Evolutionary conservation across 2,329 filamentous ascomycete genomes (phyloP), one percentile per base, ranked within the genome.

Genomic region (Cladosporium sp.): DNA sequence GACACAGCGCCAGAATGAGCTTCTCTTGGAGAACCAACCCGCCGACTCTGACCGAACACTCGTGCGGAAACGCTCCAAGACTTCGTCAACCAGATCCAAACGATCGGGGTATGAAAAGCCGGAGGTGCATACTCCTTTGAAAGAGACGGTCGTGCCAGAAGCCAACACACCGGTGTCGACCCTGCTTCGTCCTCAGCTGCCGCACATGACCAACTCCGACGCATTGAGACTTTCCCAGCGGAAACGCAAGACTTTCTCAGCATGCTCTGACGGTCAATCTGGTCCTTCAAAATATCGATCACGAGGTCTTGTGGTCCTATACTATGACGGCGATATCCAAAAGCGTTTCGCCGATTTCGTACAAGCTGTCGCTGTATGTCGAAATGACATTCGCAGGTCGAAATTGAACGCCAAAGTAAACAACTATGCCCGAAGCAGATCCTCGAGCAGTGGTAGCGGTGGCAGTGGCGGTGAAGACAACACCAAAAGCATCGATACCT

Each of bases 251-350:
- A 72, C 75, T 6, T 66, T 69, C 1, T 78, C 77, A 3, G 64
- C 74, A 20, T 62, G 67, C 6, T 78, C 76, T 3, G 74, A 69
- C 17, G 66, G 69, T 40, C 62, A 66, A 7, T 75, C 74, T 6
- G 73, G 71, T 3, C 74, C 77, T 1, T 72, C 77, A 10, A 83
- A 84, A 61, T 88, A 88, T 70, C 85, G 89, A 56, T 85, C 85
- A 3, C 83, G 88, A 63, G 86, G 81, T 58, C 88, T 90, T 80
- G 87, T 93, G 47, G 86, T 94, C 39, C 89, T 97, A n/a, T 92
- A 91, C 73, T 97, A 97, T 70, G 92, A 97, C 70, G 90, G 88
- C 64, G 87, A 90, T 61, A 87, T 95, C 3, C 91, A 97, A 70
- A 84, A 84, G 51, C 85, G 87, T 37, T 91, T 97, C 63, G 91